phyloP scores from a whole-genome alignment of 441 rosid genomes.

The Erysimum cheiri region DNA sequence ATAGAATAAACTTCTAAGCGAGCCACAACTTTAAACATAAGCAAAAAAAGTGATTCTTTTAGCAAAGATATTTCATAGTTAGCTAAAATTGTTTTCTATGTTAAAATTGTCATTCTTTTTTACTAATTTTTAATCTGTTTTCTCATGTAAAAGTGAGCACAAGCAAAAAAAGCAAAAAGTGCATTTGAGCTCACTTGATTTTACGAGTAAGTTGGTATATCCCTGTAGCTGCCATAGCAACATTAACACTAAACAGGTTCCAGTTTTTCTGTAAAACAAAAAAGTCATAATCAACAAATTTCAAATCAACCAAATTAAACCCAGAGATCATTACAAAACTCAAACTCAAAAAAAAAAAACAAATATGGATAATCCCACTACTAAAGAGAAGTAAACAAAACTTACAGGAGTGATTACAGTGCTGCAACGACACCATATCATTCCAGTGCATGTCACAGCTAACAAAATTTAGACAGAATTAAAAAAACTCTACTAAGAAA shows the following conservation, averaged over 20 bases:
- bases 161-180: not conserved
- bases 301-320: not conserved
- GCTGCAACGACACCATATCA: slow-evolving; percentile 94
- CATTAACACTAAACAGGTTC: slow-evolving; percentile 88
- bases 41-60: too few species aligned
- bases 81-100: too few species aligned
- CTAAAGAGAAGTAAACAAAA: slow-evolving; percentile 17
- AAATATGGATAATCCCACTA: not conserved
- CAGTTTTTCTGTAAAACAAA: slow-evolving; percentile 78
- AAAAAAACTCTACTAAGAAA: not conserved
- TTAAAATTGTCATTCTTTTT: not conserved
- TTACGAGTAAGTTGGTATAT: slow-evolving; percentile 83
- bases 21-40: not conserved
- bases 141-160: not conserved
- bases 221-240: slow-evolving; percentile 92
- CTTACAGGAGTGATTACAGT: slow-evolving; percentile 88
- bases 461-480: not conserved
- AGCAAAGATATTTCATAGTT: too few species aligned
- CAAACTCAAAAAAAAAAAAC: not conserved
- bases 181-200: slow-evolving; percentile 57
- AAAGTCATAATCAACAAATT: slow-evolving; percentile 16
- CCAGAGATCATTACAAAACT: not conserved
- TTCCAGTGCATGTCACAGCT: slow-evolving; percentile 90
- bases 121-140: not conserved
- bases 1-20: not conserved